Evolutionary conservation across 2,329 filamentous ascomycete species (phyloP), one percentile per base, ranked within the genome.

Genomic region (Aspergillus floridensis): DNA sequence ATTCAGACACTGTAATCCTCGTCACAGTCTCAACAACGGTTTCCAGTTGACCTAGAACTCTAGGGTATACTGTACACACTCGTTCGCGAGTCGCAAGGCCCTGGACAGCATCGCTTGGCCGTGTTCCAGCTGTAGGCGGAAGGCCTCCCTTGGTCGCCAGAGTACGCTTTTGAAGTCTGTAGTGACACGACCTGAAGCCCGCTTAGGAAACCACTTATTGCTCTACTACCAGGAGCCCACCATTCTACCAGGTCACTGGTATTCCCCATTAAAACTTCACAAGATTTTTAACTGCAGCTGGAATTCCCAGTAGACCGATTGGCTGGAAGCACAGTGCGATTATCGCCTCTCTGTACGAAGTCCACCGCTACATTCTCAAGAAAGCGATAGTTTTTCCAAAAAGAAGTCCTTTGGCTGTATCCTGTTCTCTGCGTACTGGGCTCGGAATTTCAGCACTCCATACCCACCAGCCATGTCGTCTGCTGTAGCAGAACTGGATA

Each of bases 401-500:
- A 59, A 54, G 32, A 44, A n/a, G 6, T 26, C 57, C 44, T 44
- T 41, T 56, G 59, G 56, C 51, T 60, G 59, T 50, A 56, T 61
- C 53, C 50, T 41, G 50, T 47, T 53, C 55, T 55, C 35, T 32
- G 38, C 54, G 62, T 65, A 62, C 59, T 61, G 58, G 49, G 56
- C 41, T 56, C 57, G 56, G 49, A 47, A 56, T 51, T 46, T 49
- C 53, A 56, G 49, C 57, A 58, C 61, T 58, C 61, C 56, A 50
- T 61, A 44, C 59, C 56, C 59, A 46, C 24, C 65, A 66, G 80
- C 68, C 77, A 91, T 92, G 87, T 87, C 89, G 76, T 89, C 91
- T 74, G 87, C 91, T 79, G 89, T 96, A 85, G 87, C 90, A 81
- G 93, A 98, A 77, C 82, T 99, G 79, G 93, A 96, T 79, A 84